Evolutionary conservation across 495 filamentous ascomycete species (phyloP), one percentile per base, ranked within the genome.

Genomic region (Talaromyces trachyspermus): DNA sequence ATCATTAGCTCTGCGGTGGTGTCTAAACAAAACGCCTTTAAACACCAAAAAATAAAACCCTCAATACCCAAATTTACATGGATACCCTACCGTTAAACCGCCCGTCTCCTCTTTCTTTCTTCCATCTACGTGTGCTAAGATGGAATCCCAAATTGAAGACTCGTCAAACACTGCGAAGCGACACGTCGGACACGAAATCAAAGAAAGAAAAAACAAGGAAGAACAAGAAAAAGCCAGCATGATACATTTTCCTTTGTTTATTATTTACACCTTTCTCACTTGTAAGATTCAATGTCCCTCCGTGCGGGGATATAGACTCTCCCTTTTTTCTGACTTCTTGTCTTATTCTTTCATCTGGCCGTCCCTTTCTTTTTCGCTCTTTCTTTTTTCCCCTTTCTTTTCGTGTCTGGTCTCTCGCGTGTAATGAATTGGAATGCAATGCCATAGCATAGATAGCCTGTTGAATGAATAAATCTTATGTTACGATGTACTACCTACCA

Each of bases 1-100:
- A 10, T 46, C 40, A 29, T n/a, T 14, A 64, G 61, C 59, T 65
- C 54, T 71, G 68, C 52, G 70, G 70, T 68, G 70, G 68, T 49
- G 51, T 64, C 15, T 71, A 71, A 59, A 63, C 57, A 57, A 48
- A 51, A 54, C 51, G 53, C 61, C 29, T 1, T 32, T 42, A 26
- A 42, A 41, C 24, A 42, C 17, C 17, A n/a, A 42, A 15, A 26
- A 42, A 42, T 26, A 42, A 14, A 40, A 40, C 3, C 20, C 20
- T 12, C 37, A 40, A 40, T 12, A 17, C 11, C 12, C 37, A 42
- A 24, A 18, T 23, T 25, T 25, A 42, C 39, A 42, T 42, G 39
- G 39, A 42, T 42, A 42, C 39, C 39, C 39, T 42, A 42, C 23
- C 39, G 39, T 42, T 42, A 17, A n/a, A n/a, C 32, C 20, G 39